Conservation (phyloP, 805 yeast species). For the Lipomyces spencermartinsiae region DNA sequence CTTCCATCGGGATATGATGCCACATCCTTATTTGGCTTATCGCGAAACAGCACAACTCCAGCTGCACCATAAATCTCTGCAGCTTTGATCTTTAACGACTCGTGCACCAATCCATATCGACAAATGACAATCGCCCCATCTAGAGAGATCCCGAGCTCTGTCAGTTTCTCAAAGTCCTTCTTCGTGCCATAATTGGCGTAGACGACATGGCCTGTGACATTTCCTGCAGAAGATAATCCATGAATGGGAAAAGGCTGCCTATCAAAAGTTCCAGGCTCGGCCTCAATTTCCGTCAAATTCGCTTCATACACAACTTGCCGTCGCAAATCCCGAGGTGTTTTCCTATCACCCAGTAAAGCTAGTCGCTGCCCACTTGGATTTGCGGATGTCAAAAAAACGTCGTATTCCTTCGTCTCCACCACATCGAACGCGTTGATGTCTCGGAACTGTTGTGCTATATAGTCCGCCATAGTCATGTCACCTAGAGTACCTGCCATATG, state of each 20-base stretch:
- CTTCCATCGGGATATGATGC: conserved; percentile 74
- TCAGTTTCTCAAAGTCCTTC: conserved; percentile 61
- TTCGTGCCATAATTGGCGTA: conserved; percentile 73
- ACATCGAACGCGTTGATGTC: conserved; percentile 35
- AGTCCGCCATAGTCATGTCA: conserved; percentile 73
- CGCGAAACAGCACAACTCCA: conserved; percentile 72
- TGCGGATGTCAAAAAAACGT: conserved; percentile 73
- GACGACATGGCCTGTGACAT: conserved; percentile 68
- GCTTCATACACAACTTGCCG: conserved; percentile 57
- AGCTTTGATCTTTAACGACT: conserved; percentile 76
- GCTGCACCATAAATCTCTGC: conserved; percentile 73
- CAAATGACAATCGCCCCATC: conserved; percentile 67
- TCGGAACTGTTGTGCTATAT: conserved; percentile 63
- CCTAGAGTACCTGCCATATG: conserved; percentile 90
- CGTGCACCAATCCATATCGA: conserved; percentile 68
- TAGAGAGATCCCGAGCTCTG: conserved; percentile 55
- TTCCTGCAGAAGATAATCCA: conserved; percentile 77
- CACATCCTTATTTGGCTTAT: conserved; percentile 63
- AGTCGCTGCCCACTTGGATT: conserved; percentile 42
- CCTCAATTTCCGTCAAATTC: conserved; percentile 26
- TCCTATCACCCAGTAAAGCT: conserved; percentile 41
- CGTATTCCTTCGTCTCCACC: conserved; percentile 58
- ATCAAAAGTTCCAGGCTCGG: conserved; percentile 19
- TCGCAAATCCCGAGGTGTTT: conserved; percentile 57
- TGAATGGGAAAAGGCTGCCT: conserved; percentile 57